Conservation (phyloP, 2,329 filamentous ascomycete genomes). For the Tympanopsis confertula region DNA sequence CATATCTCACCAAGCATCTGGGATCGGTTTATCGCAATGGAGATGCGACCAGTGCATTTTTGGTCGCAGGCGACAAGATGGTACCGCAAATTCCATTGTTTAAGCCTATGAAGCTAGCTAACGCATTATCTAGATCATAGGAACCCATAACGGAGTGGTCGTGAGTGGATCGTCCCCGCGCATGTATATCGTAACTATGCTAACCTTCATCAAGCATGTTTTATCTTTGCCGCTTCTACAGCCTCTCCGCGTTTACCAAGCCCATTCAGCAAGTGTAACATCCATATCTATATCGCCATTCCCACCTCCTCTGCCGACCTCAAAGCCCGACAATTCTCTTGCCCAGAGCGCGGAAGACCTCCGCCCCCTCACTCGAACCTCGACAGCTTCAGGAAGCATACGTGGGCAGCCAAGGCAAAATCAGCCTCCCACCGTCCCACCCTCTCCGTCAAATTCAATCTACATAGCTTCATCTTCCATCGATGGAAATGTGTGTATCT, state of each 20-base stretch:
- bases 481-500: conserved; percentile 54
- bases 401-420: neutral
- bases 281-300: conserved; percentile 50
- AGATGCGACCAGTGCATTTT: conserved; percentile 50
- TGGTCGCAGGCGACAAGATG: conserved; percentile 56
- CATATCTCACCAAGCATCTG: conserved; percentile 45
- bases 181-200: conserved; percentile 27
- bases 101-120: conserved; percentile 7
- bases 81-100: conserved; percentile 19
- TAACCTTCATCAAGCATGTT: conserved; percentile 33
- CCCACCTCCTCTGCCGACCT: conserved; percentile 33
- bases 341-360: conserved; percentile 7
- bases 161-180: conserved; percentile 30
- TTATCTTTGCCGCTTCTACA: conserved; percentile 44
- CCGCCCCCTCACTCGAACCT: neutral
- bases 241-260: conserved; percentile 45
- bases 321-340: conserved; percentile 16
- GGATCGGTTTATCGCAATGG: conserved; percentile 49
- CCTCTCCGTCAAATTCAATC: conserved; percentile 48
- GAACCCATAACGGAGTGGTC: conserved; percentile 56
- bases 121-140: conserved; percentile 37
- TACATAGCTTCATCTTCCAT: conserved; percentile 55
- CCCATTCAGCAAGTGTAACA: conserved; percentile 51
- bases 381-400: neutral
- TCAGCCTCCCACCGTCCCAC: conserved; percentile 21